A percentile compares a stretch with the other conserved stretches of the same genome.
phyloP scores from a whole-genome alignment of 805 yeast species.

The Myxozyma udenii region DNA sequence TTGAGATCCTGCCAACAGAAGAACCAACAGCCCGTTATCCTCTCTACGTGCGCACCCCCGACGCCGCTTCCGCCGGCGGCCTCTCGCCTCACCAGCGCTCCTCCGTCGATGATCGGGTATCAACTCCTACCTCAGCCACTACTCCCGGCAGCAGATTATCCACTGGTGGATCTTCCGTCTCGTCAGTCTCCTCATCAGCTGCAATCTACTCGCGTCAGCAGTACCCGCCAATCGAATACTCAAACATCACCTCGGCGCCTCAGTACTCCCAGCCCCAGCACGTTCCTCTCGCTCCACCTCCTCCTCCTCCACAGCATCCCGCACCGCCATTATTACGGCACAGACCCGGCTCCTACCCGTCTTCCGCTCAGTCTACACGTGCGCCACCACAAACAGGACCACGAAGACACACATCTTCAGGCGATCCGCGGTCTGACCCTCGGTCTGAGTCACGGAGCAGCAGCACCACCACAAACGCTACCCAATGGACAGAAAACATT shows the following conservation, averaged over 20 bases:
- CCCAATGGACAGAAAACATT: no score
- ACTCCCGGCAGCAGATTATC: not conserved
- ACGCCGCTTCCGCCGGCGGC: slow-evolving; percentile 4
- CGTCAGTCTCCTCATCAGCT: not conserved
- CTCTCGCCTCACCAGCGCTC: slow-evolving; percentile 11
- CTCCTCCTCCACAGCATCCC: slow-evolving; percentile 3
- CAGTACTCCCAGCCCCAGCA: slow-evolving; percentile 5
- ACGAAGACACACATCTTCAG: slow-evolving; percentile 26
- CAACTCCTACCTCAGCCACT: not conserved
- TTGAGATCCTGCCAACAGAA: slow-evolving; percentile 9
- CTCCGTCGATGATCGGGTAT: slow-evolving; percentile 5
- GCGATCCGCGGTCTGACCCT: slow-evolving; percentile 6
- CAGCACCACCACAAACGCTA: no score
- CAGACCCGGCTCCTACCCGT: slow-evolving; percentile 26
- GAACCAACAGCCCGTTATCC: slow-evolving; percentile 1
- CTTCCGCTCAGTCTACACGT: slow-evolving; percentile 11
- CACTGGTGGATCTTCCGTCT: no score
- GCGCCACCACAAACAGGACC: slow-evolving; percentile 1
- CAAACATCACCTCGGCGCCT: slow-evolving; percentile 4
- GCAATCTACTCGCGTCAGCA: not conserved
- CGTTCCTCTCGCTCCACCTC: slow-evolving; percentile 2
- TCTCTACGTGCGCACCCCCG: not conserved
- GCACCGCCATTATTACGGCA: slow-evolving; percentile 12
- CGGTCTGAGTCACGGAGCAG: no score
- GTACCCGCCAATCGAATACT: not conserved